Evolutionary conservation across 352 stramenopile genomes (phyloP).

Genomic region (Globisporangium rhizosaccharum): DNA sequence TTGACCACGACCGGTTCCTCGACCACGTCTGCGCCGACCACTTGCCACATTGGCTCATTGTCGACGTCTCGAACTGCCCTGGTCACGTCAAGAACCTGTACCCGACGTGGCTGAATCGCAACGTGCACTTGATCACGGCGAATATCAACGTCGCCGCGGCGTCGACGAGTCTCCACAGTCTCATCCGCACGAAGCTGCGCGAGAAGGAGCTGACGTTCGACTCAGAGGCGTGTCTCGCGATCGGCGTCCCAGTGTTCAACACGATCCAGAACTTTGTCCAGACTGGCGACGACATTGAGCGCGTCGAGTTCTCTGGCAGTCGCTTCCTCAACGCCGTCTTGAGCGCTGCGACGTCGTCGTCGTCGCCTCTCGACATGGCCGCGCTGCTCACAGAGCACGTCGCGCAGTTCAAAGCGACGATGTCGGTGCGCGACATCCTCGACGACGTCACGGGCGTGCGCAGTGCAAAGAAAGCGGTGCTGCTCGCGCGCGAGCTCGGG

Average conservation of each 20-base stretch:
- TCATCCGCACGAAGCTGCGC: conserved; percentile 65
- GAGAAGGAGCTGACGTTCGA: conserved; percentile 89
- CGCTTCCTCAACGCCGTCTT: conserved; percentile 85
- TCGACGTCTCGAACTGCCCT: conserved; percentile 91
- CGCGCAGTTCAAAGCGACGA: conserved; percentile 31
- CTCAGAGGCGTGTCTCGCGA: conserved; percentile 68
- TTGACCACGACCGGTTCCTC: conserved; percentile 68
- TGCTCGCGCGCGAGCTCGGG: conserved; percentile 92
- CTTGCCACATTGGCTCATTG: conserved; percentile 89
- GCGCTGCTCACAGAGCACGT: conserved; percentile 74
- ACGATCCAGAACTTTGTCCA: conserved; percentile 92
- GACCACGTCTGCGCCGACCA: conserved; percentile 83
- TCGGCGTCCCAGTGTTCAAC: conserved; percentile 89
- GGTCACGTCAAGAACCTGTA: conserved; percentile 83
- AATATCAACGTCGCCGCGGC: conserved; percentile 89
- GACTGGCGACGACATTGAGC: conserved; percentile 88
- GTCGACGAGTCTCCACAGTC: conserved; percentile 60
- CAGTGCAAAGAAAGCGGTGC: conserved; percentile 87
- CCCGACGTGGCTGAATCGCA: conserved; percentile 83
- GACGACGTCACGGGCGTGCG: conserved; percentile 91
- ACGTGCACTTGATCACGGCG: conserved; percentile 91
- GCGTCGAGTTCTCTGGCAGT: conserved; percentile 89
- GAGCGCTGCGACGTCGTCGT: conserved; percentile 21
- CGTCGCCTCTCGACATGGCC: conserved; percentile 37
- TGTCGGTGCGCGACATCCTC: conserved; percentile 75